phyloP scores from a whole-genome alignment of 2,329 filamentous ascomycete genomes.

The Xylogone sp. region DNA sequence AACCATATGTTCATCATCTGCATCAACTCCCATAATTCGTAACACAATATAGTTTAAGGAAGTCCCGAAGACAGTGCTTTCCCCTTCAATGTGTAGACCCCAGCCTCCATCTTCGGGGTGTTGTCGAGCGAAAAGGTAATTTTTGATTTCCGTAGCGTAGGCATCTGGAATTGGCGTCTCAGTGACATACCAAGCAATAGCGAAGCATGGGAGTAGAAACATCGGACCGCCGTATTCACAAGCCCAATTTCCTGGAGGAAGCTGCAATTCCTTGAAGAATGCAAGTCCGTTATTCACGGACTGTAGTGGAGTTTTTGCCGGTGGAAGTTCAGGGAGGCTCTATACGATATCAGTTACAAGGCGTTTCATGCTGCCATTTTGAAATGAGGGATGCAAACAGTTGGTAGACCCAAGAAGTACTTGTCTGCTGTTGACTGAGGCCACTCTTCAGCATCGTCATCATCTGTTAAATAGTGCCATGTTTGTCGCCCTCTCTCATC shows the following conservation, averaged over 20 bases:
- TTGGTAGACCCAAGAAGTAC: conserved; percentile 76
- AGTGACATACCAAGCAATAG: conserved; percentile 85
- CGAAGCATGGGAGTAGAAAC: conserved; percentile 85
- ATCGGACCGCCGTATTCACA: conserved; percentile 98
- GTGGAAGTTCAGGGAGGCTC: conserved; percentile 70
- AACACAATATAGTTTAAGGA: conserved; percentile 81
- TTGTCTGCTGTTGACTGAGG: conserved; percentile 88
- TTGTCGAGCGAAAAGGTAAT: conserved; percentile 84
- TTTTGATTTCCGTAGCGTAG: conserved; percentile 82
- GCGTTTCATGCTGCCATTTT: no score
- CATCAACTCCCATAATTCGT: conserved; percentile 75
- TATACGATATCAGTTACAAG: conserved; percentile 35
- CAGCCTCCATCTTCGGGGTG: conserved; percentile 90
- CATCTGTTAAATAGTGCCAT: conserved; percentile 85
- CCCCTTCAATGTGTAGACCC: conserved; percentile 92
- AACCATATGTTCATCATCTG: conserved; percentile 80
- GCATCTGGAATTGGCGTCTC: conserved; percentile 79
- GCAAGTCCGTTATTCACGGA: conserved; percentile 76
- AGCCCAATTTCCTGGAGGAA: conserved; percentile 87
- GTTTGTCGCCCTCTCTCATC: conserved; percentile 84
- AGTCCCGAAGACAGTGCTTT: conserved; percentile 89
- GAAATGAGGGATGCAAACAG: conserved; percentile 47
- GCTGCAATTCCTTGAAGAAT: conserved; percentile 87
- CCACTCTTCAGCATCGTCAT: conserved; percentile 69
- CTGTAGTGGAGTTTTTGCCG: conserved; percentile 69